Percentiles rank a stretch among this genome's conserved stretches.
These are phyloP conservation scores for Rutstroemia sp. DNA, from an alignment of 2,329 filamentous ascomycete genomes.

Conservation along the genomic window DNA sequence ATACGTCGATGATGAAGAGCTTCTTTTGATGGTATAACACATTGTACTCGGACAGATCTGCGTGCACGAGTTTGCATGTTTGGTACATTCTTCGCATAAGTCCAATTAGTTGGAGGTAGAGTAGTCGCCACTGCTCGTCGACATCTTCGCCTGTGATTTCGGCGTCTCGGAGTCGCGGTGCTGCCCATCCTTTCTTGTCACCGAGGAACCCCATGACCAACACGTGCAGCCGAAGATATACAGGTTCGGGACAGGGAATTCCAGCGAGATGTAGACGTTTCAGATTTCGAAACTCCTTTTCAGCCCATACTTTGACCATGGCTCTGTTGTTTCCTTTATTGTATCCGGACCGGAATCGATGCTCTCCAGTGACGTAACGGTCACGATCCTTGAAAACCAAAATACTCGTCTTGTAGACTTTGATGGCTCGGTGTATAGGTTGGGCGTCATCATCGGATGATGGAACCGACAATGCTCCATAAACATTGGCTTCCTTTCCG, in stretches of 20 bases:
- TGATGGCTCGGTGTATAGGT: constrained; percentile 75
- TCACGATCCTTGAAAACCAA: constrained; percentile 97
- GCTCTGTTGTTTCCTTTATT: constrained; percentile 92
- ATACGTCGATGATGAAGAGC: constrained; percentile 94
- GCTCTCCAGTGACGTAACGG: constrained; percentile 91
- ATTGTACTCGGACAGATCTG: constrained; percentile 97
- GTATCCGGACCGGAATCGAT: constrained; percentile 82
- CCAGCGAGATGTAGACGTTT: constrained; percentile 75
- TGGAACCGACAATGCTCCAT: constrained; percentile 68
- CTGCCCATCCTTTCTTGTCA: constrained; percentile 77
- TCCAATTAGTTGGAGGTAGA: constrained; percentile 78
- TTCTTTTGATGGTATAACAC: constrained; percentile 77
- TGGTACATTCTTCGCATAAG: constrained; percentile 94
- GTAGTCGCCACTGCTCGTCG: constrained; percentile 63
- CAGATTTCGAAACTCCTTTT: constrained; percentile 96
- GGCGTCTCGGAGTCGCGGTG: constrained; percentile 84
- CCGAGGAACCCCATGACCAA: constrained; percentile 93
- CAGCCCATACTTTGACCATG: constrained; percentile 98
- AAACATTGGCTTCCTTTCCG: constrained; percentile 97
- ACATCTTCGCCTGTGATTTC: constrained; percentile 60
- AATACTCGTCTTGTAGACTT: constrained; percentile 98
- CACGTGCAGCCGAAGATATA: constrained; percentile 87
- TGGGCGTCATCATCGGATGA: constrained; percentile 43
- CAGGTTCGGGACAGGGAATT: constrained; percentile 84
- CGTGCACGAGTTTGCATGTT: constrained; percentile 84